Conservation (phyloP, 1,284 basidiomycete species). For the Exobasidium rhododendri region DNA sequence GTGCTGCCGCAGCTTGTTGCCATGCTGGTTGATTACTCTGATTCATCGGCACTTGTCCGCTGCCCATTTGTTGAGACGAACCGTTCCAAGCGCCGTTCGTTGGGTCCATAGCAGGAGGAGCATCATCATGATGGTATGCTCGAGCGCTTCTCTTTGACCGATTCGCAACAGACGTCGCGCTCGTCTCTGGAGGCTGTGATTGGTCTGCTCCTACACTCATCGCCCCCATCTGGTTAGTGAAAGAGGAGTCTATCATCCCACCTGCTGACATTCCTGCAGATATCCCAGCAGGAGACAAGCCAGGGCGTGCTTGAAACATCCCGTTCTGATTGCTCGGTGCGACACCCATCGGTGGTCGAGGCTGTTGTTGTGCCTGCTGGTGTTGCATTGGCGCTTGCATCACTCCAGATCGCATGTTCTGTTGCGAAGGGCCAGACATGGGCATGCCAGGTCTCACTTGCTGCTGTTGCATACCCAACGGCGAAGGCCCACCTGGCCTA, state of each 20-base stretch:
- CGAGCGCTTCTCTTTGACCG: slow-evolving; percentile 49
- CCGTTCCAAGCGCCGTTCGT: slow-evolving; percentile 40
- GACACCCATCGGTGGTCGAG: slow-evolving; percentile 8
- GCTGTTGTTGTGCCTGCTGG: too few relatives aligned
- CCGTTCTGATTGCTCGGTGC: neutral
- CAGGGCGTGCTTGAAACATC: slow-evolving; percentile 6
- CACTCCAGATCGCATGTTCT: neutral
- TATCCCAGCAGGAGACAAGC: slow-evolving; percentile 21
- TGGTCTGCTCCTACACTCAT: slow-evolving; percentile 24
- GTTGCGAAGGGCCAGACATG: neutral
- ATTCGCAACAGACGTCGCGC: slow-evolving; percentile 27
- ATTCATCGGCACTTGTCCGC: neutral
- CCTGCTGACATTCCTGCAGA: slow-evolving; percentile 8
- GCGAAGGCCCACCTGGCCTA: neutral
- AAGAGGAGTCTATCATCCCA: neutral
- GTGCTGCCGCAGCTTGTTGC: slow-evolving; percentile 46
- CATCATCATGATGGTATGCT: slow-evolving; percentile 51
- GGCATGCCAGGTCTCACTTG: neutral
- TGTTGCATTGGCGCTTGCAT: slow-evolving; percentile 6
- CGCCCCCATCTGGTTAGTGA: slow-evolving; percentile 31
- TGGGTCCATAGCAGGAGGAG: slow-evolving; percentile 20
- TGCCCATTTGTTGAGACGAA: slow-evolving; percentile 25
- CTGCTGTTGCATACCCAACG: neutral
- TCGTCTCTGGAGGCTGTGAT: slow-evolving; percentile 18
- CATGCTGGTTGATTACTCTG: slow-evolving; percentile 33